These are phyloP conservation scores for Vanderwaltozyma verrucispora DNA, from an alignment of 805 yeast genomes.

Conservation along the genomic window DNA sequence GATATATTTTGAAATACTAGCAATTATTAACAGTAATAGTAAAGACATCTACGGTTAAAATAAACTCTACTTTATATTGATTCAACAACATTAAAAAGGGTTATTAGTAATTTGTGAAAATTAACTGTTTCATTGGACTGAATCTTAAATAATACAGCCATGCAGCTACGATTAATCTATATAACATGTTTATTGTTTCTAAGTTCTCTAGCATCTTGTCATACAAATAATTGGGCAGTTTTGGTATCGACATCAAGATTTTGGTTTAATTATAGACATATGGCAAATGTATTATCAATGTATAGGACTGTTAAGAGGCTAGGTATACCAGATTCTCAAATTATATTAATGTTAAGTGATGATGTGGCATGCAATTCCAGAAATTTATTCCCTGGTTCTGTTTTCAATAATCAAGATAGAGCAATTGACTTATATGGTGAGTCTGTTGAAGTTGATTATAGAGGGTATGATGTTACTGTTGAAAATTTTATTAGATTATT, in stretches of 20 bases:
- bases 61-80: too few species aligned
- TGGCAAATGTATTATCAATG: conserved; percentile 91
- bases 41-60: too few species aligned
- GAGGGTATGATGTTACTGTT: conserved; percentile 97
- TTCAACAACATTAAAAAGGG: too few species aligned
- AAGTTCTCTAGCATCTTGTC: conserved; percentile 16
- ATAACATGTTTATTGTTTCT: too few species aligned
- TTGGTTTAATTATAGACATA: conserved; percentile 97
- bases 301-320: conserved; percentile 91
- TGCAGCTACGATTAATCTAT: too few species aligned
- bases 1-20: too few species aligned
- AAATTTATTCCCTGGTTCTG: conserved; percentile 92
- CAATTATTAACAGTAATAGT: too few species aligned
- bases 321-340: conserved; percentile 97
- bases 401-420: conserved; percentile 87
- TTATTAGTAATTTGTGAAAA: too few species aligned
- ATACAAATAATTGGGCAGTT: conserved; percentile 72
- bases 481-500: conserved; percentile 87
- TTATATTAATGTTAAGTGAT: conserved; percentile 90
- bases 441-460: conserved; percentile 87
- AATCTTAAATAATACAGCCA: too few species aligned
- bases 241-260: conserved; percentile 91
- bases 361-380: conserved; percentile 96
- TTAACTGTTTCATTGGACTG: too few species aligned
- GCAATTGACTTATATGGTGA: conserved; percentile 91